Conservation (phyloP, 129 eudicot genomes). For the Flaveria bidentis region DNA sequence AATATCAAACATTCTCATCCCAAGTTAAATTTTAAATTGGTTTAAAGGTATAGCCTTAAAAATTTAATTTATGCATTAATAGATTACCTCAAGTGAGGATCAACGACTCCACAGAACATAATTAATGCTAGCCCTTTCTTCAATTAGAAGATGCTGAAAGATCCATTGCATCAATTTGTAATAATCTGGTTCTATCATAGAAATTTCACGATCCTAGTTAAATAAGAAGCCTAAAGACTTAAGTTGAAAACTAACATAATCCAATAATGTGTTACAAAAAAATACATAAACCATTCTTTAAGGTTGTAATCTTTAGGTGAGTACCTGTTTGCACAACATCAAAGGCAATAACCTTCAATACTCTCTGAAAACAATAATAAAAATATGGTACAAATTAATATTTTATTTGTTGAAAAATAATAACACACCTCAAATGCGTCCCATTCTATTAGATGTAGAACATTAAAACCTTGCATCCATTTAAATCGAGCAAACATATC, state of each 20-base stretch:
- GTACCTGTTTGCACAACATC: conserved; percentile 78
- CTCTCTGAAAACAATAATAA: not conserved
- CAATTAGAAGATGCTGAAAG: conserved; percentile 74
- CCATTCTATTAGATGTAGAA: conserved; percentile 98
- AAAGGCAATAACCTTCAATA: not conserved
- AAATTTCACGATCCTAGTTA: conserved; percentile 97
- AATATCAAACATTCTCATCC: too few relatives aligned
- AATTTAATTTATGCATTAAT: too few relatives aligned
- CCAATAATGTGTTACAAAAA: not conserved
- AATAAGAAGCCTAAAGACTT: conserved; percentile 91
- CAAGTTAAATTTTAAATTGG: too few relatives aligned
- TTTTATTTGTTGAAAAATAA: not conserved
- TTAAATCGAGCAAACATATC: conserved; percentile 94
- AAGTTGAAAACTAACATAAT: conserved; percentile 49
- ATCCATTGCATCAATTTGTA: conserved; percentile 99
- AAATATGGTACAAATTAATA: not conserved
- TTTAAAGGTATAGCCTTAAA: too few relatives aligned
- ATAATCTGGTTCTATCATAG: conserved; percentile 92
- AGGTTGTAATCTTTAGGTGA: conserved; percentile 85
- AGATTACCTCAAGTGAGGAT: too few relatives aligned
- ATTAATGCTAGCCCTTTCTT: conserved; percentile 70
- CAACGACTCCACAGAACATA: too few relatives aligned
- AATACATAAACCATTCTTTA: not conserved
- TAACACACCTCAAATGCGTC: conserved; percentile 77
- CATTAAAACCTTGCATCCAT: conserved; percentile 96